phyloP scores from a whole-genome alignment of 176 grass and related monocot genomes.

The Oryza rufipogon region DNA sequence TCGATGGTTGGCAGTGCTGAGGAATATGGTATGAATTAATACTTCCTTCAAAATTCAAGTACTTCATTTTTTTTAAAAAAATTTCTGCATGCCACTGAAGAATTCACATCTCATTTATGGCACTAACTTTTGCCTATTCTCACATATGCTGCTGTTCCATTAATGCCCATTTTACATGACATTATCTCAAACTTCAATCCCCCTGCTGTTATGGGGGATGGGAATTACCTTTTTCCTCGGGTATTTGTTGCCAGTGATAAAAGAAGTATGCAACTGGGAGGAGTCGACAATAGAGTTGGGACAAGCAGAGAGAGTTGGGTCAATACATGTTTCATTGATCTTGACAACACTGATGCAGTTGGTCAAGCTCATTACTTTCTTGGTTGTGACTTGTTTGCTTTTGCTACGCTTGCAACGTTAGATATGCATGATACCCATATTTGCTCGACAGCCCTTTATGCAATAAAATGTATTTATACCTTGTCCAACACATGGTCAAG shows the following conservation, averaged over 20 bases:
- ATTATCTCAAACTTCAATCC: neutral
- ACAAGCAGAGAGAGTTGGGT: too few relatives aligned
- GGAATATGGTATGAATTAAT: constrained; percentile 63
- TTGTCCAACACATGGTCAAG: neutral
- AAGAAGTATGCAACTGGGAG: neutral
- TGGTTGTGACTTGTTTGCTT: neutral
- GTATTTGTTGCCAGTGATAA: neutral
- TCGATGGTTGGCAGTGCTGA: constrained; percentile 81
- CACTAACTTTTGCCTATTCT: neutral
- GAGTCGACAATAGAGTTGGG: neutral
- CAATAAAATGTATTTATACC: neutral
- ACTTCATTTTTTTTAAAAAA: neutral
- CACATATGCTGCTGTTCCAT: neutral
- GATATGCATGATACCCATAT: neutral
- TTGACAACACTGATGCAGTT: neutral
- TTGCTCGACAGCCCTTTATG: neutral
- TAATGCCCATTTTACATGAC: neutral
- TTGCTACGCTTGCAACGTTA: neutral
- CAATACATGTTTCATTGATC: neutral
- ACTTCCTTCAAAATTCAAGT: constrained; percentile 19
- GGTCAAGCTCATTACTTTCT: neutral
- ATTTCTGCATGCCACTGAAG: neutral
- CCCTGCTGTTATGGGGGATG: neutral
- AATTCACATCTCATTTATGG: neutral
- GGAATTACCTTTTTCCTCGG: neutral